Percentiles rank a stretch among this genome's conserved stretches.
Conservation (phyloP, 2,329 filamentous ascomycete species). For the Hypoxylon sp. region DNA sequence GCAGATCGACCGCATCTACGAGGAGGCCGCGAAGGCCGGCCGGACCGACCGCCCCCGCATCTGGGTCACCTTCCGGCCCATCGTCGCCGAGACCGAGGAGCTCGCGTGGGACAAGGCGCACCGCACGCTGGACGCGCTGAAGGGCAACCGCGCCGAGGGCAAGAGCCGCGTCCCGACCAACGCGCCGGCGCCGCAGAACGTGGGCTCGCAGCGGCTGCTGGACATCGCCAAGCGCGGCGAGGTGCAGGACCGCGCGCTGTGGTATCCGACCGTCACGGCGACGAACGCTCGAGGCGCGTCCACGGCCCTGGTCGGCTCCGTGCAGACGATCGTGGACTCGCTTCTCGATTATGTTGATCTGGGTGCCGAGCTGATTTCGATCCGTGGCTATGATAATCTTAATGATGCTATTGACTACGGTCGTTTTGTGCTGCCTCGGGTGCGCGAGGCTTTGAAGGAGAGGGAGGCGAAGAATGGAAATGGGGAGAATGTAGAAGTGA, state of each 20-base stretch:
- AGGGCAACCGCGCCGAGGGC: conserved; percentile 51
- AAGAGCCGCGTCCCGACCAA: conserved; percentile 42
- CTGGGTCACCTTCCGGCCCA: conserved; percentile 71
- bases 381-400: conserved; percentile 68
- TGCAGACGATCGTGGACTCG: conserved; percentile 61
- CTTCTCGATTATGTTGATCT: conserved; percentile 66
- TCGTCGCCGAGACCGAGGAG: conserved; percentile 68
- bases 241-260: conserved; percentile 68
- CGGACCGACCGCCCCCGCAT: conserved; percentile 64
- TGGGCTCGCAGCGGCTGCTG: conserved; percentile 65
- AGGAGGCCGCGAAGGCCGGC: conserved; percentile 65
- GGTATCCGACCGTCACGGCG: conserved; percentile 69
- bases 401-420: conserved; percentile 69
- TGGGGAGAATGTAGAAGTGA: too few relatives aligned
- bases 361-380: conserved; percentile 65
- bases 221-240: conserved; percentile 65
- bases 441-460: conserved; percentile 51
- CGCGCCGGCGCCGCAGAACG: conserved; percentile 61
- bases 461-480: too few relatives aligned
- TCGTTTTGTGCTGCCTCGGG: conserved; percentile 61
- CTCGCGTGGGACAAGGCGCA: conserved; percentile 69
- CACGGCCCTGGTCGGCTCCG: conserved; percentile 65
- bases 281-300: conserved; percentile 67
- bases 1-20: conserved; percentile 68
- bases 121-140: conserved; percentile 61